Evolutionary conservation across 2,329 filamentous ascomycete genomes (phyloP), one percentile per base, ranked within the genome.

Genomic region (Epichloe aotearoae): DNA sequence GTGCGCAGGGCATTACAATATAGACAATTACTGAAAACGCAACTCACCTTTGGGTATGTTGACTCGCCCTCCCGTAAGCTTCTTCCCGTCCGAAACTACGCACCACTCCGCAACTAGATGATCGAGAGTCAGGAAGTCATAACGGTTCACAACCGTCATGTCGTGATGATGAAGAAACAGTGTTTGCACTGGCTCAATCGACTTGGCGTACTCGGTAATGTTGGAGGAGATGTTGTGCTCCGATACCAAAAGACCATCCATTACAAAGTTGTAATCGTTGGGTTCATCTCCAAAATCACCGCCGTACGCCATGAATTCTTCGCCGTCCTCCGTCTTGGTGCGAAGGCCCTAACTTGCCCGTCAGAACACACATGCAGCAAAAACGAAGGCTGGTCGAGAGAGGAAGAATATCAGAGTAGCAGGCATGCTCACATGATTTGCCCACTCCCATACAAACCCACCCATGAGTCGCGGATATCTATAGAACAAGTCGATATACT

Each of bases 401-500:
- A 12, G 3, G 1, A 37, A 5, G 14, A 30, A 17, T 5, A 12
- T 23, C 36, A n/a, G 10, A 12, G 17, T 12, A 30, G 15, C 2
- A 46, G 12, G 8, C 10, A 33, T n/a, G 45, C 55, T 52, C 49
- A 53, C 56, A 52, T 82, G 78, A 52, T 80, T 82, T 0, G 72
- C 74, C 79, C 79, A 83, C 57, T 83, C 79, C 79, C 79, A 83
- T 3, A 82, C 73, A 37, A 77, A 80, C 0, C 83, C 83, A 5
- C 83, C 83, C 65, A 85, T 82, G 0, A 69, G 58, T 0, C 62
- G 55, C 0, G 62, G 61, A 33, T 69, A 72, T 42, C 73, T 72
- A 58, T 80, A 77, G 62, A 86, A 88, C 0, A 75, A 72, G 6
- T 83, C 75, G 12, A 84, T 68, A 54, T 88, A 87, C 53, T 86